Base-by-base conservation (phyloP, 192 early-diverging fungal genomes). In the Backusella liffmaniae region DNA sequence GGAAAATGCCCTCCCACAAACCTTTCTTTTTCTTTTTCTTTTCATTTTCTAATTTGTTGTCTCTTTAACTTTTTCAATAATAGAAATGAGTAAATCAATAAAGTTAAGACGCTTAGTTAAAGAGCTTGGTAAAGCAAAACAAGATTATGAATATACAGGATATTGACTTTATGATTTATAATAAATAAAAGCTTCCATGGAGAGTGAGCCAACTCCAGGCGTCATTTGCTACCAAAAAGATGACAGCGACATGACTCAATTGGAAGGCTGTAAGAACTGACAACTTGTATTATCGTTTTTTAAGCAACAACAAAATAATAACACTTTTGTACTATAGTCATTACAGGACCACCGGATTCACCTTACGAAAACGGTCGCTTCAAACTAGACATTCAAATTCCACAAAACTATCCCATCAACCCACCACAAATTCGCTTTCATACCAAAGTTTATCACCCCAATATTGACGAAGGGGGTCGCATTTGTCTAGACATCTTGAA, bases 381-480 rank as follows among this genome's bases (percentile, higher is more conserved):
- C 70, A 79, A 83, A 39, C 70, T 94, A 9, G 90, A 92, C 42
- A 84, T 93, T 30, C 75, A 80, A 39, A 87, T 91, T 8, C 87
- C 89, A 8, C 77, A 84, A 18, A 72, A 83, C 15, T 94, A 94
- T 76, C 92, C 92, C 1, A 82, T 94, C n/a, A 90, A 90, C 21
- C 92, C 92, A 12, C 93, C 93, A 4, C 82, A 86, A 15, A 83
- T 92, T 37, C 87, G 84, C 70, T 94, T 94, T 62, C 79, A 82
- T n/a, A 94, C 93, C 26, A 87, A 81, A n/a, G 88, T 95, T 15
- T 94, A 94, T 74, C 93, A 95, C 62, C 93, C 93, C 6, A 95
- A 95, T 67, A 91, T 95, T 51, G 93, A 95, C 71, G 88, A 94
- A 34, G 80, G 85, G 51, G 93, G 93, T 21, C 86, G 91, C 4